phyloP scores from a whole-genome alignment of 2,329 filamentous ascomycete species.

The Monosporascus sp. region DNA sequence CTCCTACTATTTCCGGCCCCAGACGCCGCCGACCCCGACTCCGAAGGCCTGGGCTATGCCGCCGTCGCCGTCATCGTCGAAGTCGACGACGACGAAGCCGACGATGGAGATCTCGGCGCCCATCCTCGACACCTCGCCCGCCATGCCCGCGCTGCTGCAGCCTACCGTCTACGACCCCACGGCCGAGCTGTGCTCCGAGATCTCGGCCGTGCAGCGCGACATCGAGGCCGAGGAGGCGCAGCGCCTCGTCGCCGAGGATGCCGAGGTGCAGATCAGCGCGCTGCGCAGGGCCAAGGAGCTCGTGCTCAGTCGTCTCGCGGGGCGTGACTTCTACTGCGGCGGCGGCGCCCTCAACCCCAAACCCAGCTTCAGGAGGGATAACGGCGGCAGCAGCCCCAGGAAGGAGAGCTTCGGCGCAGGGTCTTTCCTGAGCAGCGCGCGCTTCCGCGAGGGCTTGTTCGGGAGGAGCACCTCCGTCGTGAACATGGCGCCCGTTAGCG shows the following conservation, averaged over 20 bases:
- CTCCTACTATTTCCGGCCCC: slow-evolving; percentile 27
- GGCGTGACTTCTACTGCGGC: slow-evolving; percentile 39
- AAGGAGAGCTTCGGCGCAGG: slow-evolving; percentile 25
- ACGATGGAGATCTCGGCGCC: slow-evolving; percentile 41
- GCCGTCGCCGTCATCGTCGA: neutral
- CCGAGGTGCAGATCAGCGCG: slow-evolving; percentile 47
- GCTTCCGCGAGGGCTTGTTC: slow-evolving; percentile 39
- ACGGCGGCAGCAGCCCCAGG: slow-evolving; percentile 25
- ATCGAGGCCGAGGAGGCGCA: slow-evolving; percentile 52
- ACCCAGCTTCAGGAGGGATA: slow-evolving; percentile 5
- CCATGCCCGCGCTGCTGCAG: slow-evolving; percentile 46
- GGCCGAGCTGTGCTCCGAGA: slow-evolving; percentile 36
- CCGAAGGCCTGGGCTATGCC: slow-evolving; percentile 2
- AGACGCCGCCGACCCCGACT: slow-evolving; percentile 17
- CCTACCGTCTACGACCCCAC: slow-evolving; percentile 52
- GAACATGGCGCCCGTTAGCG: slow-evolving; percentile 4
- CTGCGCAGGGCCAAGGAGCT: slow-evolving; percentile 55
- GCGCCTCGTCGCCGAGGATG: slow-evolving; percentile 52
- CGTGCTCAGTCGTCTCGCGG: slow-evolving; percentile 51
- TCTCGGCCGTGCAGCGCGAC: slow-evolving; percentile 54
- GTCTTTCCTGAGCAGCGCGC: slow-evolving; percentile 29
- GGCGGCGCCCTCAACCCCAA: neutral
- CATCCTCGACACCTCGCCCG: slow-evolving; percentile 42
- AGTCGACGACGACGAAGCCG: slow-evolving; percentile 9
- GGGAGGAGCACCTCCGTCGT: slow-evolving; percentile 25